Evolutionary conservation across 2,329 filamentous ascomycete species (phyloP).

Genomic region (Emergomyces orientalis): DNA sequence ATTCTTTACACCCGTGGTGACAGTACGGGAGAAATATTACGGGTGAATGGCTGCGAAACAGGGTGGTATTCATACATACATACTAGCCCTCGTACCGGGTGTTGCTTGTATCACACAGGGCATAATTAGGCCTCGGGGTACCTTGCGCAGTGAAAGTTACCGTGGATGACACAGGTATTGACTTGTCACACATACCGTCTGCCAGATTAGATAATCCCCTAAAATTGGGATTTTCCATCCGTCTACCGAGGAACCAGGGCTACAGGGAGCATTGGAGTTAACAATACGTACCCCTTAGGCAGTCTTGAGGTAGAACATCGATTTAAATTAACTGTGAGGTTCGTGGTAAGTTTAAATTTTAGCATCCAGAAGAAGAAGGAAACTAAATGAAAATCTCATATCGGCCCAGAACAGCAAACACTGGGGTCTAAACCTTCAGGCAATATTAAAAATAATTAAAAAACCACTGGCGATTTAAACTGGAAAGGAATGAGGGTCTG

Average conservation of each 20-base stretch:
- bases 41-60: not conserved
- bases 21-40: not conserved
- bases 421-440: not conserved
- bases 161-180: not conserved
- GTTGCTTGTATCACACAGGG: no score
- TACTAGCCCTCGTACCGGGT: not conserved
- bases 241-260: no score
- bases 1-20: not conserved
- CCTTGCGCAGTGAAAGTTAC: not conserved
- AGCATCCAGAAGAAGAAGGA: not conserved
- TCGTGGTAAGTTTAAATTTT: no score
- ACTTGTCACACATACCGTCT: not conserved
- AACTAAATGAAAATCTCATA: not conserved
- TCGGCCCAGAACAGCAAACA: no score
- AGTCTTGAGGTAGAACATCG: no score
- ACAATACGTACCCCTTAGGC: no score
- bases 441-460: no score
- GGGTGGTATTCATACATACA: not conserved
- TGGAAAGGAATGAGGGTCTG: not conserved
- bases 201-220: not conserved
- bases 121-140: not conserved
- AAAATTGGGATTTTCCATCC: not conserved
- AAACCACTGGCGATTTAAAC: no score
- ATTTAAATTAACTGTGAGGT: no score
- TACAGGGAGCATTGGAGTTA: not conserved